Evolutionary conservation across 23 red algal genomes (phyloP).

Genomic region (Agarophyton chilense): DNA sequence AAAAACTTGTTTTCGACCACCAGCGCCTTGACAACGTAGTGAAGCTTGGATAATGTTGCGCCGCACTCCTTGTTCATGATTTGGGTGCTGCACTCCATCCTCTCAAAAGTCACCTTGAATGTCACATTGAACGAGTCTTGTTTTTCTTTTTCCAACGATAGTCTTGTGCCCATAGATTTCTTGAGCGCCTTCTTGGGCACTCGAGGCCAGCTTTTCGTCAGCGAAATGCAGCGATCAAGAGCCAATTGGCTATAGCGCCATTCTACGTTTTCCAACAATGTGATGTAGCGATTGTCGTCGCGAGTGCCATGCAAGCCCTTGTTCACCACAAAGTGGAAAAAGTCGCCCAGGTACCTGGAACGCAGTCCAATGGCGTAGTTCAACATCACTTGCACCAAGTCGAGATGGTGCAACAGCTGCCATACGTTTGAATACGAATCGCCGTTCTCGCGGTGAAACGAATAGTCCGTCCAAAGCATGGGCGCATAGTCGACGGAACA

Average conservation of each 20-base stretch:
- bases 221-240: too few species aligned
- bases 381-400: background rate
- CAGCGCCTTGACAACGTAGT: background rate
- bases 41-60: too few species aligned
- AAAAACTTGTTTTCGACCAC: background rate
- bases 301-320: background rate
- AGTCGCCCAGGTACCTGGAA: background rate
- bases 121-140: too few species aligned
- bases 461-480: background rate
- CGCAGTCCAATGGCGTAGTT: background rate
- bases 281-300: background rate
- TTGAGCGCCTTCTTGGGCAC: too few species aligned
- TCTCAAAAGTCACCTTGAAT: too few species aligned
- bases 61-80: background rate
- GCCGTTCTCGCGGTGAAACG: background rate
- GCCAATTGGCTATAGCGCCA: background rate
- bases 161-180: too few species aligned
- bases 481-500: background rate
- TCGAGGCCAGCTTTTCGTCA: too few species aligned
- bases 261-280: background rate
- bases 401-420: background rate
- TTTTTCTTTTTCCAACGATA: too few species aligned
- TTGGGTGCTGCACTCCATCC: too few species aligned
- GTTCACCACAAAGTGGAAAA: background rate
- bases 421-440: background rate